Percentiles rank a stretch among this genome's conserved stretches.
These are phyloP conservation scores for Penicillium aurantiogriseum DNA, from an alignment of 2,329 filamentous ascomycete genomes.

Conservation along the genomic window DNA sequence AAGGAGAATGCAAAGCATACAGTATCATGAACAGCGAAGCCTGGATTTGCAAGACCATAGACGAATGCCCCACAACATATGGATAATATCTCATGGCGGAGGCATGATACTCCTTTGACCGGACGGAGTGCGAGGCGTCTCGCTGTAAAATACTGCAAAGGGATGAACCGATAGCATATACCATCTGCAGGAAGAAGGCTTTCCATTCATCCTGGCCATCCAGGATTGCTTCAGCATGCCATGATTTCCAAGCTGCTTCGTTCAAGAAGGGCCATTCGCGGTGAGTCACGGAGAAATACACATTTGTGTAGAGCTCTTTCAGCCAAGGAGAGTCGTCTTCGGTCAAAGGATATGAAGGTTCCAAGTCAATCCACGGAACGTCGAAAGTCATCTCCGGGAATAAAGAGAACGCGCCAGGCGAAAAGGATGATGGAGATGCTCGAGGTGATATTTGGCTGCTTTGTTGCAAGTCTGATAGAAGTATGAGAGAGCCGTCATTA, in stretches of 20 bases:
- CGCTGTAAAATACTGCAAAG: slow-evolving; percentile 25
- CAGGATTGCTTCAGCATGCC: slow-evolving; percentile 18
- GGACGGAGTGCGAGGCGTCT: slow-evolving; percentile 19
- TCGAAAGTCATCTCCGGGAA: slow-evolving; percentile 15
- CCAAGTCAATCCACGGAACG: slow-evolving; percentile 17
- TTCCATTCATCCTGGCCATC: slow-evolving; percentile 23
- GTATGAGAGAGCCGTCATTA: slow-evolving; percentile 2
- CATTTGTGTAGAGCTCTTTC: slow-evolving; percentile 26
- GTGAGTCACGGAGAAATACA: slow-evolving; percentile 29
- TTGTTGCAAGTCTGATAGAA: slow-evolving; percentile 6
- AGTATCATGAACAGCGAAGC: slow-evolving; percentile 29
- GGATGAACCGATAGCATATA: slow-evolving; percentile 29
- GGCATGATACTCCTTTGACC: slow-evolving; percentile 25
- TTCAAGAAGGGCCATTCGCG: slow-evolving; percentile 31
- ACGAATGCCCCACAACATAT: slow-evolving; percentile 25
- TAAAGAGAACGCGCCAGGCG: slow-evolving; percentile 10
- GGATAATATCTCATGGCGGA: slow-evolving; percentile 29
- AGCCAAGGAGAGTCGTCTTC: slow-evolving; percentile 19
- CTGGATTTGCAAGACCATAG: slow-evolving; percentile 29
- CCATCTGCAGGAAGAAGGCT: slow-evolving; percentile 28
- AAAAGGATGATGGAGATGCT: slow-evolving; percentile 3
- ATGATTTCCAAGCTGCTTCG: slow-evolving; percentile 23
- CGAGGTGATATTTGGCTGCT: neutral
- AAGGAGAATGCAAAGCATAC: slow-evolving; percentile 29
- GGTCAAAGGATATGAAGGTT: slow-evolving; percentile 7